Evolutionary conservation across 148 eudicot species (phyloP).

Genomic region (Selenicereus undatus): DNA sequence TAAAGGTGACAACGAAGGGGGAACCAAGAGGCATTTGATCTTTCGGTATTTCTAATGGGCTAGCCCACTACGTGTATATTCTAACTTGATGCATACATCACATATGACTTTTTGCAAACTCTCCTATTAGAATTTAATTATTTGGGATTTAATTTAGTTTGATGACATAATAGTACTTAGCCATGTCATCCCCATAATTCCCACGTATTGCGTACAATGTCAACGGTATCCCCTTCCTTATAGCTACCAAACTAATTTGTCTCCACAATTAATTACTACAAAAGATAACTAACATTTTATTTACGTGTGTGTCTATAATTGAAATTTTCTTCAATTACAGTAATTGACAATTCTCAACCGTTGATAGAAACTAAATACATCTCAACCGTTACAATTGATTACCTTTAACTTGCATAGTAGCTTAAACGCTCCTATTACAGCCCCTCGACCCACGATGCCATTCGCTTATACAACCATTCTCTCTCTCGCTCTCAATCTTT

Average conservation of each 20-base stretch:
- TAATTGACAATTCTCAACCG: too few species aligned
- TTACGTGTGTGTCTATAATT: too few species aligned
- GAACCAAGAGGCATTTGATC: conserved; percentile 16
- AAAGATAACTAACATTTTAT: too few species aligned
- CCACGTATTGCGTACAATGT: conserved; percentile 11
- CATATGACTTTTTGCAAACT: not conserved
- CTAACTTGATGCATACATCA: not conserved
- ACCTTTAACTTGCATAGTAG: too few species aligned
- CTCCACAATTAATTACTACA: not conserved
- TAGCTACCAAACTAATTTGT: not conserved
- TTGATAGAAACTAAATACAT: too few species aligned
- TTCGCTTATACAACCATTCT: too few species aligned
- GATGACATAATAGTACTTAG: conserved; percentile 1
- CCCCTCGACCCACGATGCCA: too few species aligned
- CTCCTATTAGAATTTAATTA: not conserved
- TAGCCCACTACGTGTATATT: not conserved
- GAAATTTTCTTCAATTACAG: too few species aligned
- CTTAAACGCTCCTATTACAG: too few species aligned
- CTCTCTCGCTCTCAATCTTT: too few species aligned
- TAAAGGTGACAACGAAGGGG: not conserved
- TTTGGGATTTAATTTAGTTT: not conserved
- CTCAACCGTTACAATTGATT: too few species aligned
- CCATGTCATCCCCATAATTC: not conserved
- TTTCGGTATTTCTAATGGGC: conserved; percentile 19
- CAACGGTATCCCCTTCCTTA: conserved; percentile 10